Evolutionary conservation across 2,329 filamentous ascomycete species (phyloP).

Genomic region (Colletotrichum lupini): DNA sequence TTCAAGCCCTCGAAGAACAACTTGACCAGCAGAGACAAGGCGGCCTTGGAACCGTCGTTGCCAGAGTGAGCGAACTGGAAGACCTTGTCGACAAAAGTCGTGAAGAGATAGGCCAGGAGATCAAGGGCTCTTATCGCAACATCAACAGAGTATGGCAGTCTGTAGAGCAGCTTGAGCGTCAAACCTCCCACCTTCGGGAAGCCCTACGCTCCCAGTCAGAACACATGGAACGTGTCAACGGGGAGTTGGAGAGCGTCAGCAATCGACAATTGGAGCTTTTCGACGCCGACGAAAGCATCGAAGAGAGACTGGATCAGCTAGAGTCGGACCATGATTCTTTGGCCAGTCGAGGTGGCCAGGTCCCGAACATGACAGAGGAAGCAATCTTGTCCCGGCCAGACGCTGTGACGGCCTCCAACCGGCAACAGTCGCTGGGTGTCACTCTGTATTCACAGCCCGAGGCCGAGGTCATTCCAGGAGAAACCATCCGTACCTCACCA

Average conservation of each 20-base stretch:
- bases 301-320: constrained; percentile 65
- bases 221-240: constrained; percentile 52
- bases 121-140: constrained; percentile 66
- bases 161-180: constrained; percentile 57
- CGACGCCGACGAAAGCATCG: constrained; percentile 62
- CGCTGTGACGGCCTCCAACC: neutral
- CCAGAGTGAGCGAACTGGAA: constrained; percentile 62
- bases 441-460: neutral
- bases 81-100: constrained; percentile 64
- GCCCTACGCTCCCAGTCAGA: constrained; percentile 52
- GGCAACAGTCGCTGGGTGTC: neutral
- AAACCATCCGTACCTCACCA: neutral
- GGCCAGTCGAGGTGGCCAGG: constrained; percentile 11
- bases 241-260: constrained; percentile 56
- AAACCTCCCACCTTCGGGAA: constrained; percentile 48
- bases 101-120: constrained; percentile 62
- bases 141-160: constrained; percentile 65
- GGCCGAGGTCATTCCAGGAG: neutral
- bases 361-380: constrained; percentile 2
- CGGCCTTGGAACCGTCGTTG: constrained; percentile 52
- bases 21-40: constrained; percentile 50
- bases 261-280: constrained; percentile 61
- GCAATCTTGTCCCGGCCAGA: neutral
- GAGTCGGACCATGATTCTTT: constrained; percentile 48
- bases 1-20: constrained; percentile 57